Evolutionary conservation across 192 early-diverging fungal genomes (phyloP).

Genomic region (Mortierella claussenii): DNA sequence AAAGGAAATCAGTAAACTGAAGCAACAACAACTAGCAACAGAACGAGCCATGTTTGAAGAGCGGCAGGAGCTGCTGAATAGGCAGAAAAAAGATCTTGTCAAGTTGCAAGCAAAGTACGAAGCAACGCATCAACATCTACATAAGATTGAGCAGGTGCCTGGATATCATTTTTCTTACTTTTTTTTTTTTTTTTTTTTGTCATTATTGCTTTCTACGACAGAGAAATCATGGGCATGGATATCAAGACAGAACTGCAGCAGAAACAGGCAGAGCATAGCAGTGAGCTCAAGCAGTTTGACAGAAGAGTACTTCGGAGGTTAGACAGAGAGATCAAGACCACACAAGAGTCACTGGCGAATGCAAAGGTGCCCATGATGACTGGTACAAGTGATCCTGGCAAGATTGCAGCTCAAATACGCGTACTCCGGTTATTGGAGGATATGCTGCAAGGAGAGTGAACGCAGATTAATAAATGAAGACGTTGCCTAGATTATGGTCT

Average conservation of each 20-base stretch:
- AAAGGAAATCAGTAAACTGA: constrained; percentile 22
- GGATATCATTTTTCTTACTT: neutral
- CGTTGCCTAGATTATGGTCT: neutral
- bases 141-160: neutral
- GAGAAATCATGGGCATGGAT: constrained; percentile 47
- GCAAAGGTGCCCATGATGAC: constrained; percentile 24
- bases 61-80: constrained; percentile 10
- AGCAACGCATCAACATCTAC: neutral
- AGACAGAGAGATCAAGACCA: constrained; percentile 17
- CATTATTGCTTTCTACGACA: neutral
- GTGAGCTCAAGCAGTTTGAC: constrained; percentile 31
- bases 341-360: constrained; percentile 14
- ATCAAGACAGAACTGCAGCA: neutral
- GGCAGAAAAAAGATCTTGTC: constrained; percentile 30
- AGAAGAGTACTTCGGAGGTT: constrained; percentile 18
- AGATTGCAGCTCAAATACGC: constrained; percentile 31
- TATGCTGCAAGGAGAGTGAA: constrained; percentile 34
- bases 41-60: constrained; percentile 25
- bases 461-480: neutral
- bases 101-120: constrained; percentile 43
- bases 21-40: constrained; percentile 10
- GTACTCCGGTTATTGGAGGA: constrained; percentile 40
- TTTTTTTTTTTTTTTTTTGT: constrained; percentile 1
- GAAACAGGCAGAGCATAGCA: constrained; percentile 10
- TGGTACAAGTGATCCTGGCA: constrained; percentile 9